Conservation (phyloP, 208 protist species). For the Chromosphaera perkinsii region DNA sequence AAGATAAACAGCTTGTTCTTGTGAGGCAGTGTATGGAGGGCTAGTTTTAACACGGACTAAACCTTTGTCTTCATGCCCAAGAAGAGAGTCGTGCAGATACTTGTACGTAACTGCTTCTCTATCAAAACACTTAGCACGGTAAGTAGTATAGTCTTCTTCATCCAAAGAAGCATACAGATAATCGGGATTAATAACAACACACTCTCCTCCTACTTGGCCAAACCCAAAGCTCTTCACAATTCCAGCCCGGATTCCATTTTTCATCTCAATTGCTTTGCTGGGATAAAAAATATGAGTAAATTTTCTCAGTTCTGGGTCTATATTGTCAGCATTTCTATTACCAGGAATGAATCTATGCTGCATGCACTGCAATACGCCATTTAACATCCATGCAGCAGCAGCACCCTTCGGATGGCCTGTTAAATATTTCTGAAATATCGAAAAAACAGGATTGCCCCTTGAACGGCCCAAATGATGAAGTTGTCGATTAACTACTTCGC, state of each 20-base stretch:
- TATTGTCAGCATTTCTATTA: slow-evolving; percentile 67
- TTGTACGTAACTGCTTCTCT: slow-evolving; percentile 36
- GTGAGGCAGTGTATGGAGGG: slow-evolving; percentile 44
- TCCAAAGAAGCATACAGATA: slow-evolving; percentile 50
- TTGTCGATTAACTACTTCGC: slow-evolving; percentile 52
- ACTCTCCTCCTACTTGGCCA: slow-evolving; percentile 61
- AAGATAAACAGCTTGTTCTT: slow-evolving; percentile 46
- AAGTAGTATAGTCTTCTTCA: slow-evolving; percentile 20
- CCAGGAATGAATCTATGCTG: slow-evolving; percentile 52
- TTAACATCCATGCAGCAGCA: slow-evolving; percentile 67
- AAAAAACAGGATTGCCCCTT: slow-evolving; percentile 50
- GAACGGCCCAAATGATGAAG: slow-evolving; percentile 55
- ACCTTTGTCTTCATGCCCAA: slow-evolving; percentile 2
- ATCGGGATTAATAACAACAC: slow-evolving; percentile 51
- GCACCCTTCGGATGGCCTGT: slow-evolving; percentile 54
- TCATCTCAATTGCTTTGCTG: not conserved
- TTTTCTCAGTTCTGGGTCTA: slow-evolving; percentile 44
- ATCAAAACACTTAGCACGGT: slow-evolving; percentile 11
- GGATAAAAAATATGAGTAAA: slow-evolving; percentile 54
- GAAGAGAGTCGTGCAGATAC: slow-evolving; percentile 44
- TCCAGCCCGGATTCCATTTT: slow-evolving; percentile 39
- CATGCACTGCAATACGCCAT: slow-evolving; percentile 60
- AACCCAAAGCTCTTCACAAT: slow-evolving; percentile 65
- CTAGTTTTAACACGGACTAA: slow-evolving; percentile 46
- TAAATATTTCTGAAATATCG: slow-evolving; percentile 66